These are phyloP conservation scores for Spergularia bocconei DNA, from an alignment of 148 eudicot genomes.

Conservation along the genomic window DNA sequence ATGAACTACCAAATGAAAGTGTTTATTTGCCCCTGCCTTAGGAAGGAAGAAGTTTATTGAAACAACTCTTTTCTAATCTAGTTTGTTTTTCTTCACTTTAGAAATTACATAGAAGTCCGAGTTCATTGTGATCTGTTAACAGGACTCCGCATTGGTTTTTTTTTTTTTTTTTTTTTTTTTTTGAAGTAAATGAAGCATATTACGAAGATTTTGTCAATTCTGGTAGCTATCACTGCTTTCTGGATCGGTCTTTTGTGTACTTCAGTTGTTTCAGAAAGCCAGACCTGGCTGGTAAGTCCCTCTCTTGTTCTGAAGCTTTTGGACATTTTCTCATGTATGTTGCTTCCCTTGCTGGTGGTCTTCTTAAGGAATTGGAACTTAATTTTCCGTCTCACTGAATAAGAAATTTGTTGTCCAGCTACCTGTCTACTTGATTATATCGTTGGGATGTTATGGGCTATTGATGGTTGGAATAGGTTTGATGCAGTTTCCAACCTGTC, in stretches of 20 bases:
- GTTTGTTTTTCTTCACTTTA: neutral
- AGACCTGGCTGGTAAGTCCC: constrained; percentile 78
- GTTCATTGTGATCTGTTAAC: neutral
- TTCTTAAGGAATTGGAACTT: neutral
- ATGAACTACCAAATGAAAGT: neutral
- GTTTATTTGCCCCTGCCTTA: no score
- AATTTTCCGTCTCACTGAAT: neutral
- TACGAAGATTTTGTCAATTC: constrained; percentile 64
- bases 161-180: no score
- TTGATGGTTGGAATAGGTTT: constrained; percentile 82
- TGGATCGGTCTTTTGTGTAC: constrained; percentile 72
- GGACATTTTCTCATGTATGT: neutral
- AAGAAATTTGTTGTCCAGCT: constrained; percentile 43
- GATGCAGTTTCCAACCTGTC: constrained; percentile 90
- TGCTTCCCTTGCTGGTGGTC: neutral
- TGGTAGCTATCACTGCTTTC: constrained; percentile 61
- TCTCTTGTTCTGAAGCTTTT: neutral
- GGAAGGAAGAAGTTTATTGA: neutral
- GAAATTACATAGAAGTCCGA: no score
- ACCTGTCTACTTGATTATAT: constrained; percentile 69
- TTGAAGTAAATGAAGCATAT: constrained; percentile 71
- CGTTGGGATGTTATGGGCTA: constrained; percentile 81
- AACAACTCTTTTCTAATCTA: neutral
- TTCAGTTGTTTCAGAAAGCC: constrained; percentile 54
- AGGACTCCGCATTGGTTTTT: neutral